Conservation (phyloP, 768 basidiomycete species). For the Lactifluus hygrophoroides region DNA sequence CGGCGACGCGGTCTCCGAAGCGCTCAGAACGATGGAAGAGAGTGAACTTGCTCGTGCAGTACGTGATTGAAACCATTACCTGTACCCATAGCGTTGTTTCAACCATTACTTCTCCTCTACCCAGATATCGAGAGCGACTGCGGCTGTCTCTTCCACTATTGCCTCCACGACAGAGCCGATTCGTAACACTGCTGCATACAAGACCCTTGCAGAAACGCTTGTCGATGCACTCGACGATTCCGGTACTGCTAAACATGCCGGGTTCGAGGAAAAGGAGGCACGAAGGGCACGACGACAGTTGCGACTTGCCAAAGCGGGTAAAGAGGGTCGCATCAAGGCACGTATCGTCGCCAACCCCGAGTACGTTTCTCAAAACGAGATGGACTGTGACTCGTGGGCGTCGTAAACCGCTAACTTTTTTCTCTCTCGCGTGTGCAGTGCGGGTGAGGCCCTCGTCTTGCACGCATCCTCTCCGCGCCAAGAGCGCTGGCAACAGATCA, state of each 20-base stretch:
- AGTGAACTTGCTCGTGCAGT: slow-evolving; percentile 86
- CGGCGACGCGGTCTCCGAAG: slow-evolving; percentile 88
- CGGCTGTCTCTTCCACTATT: slow-evolving; percentile 78
- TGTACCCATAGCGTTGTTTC: background rate
- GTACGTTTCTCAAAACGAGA: slow-evolving; percentile 38
- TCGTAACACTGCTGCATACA: slow-evolving; percentile 92
- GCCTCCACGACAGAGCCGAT: slow-evolving; percentile 93
- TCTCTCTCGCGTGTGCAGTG: slow-evolving; percentile 37
- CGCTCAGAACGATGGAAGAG: slow-evolving; percentile 90
- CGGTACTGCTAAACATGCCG: slow-evolving; percentile 87
- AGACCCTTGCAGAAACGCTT: slow-evolving; percentile 79
- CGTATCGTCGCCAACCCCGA: slow-evolving; percentile 68
- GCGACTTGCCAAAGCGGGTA: slow-evolving; percentile 80
- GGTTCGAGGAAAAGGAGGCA: slow-evolving; percentile 92
- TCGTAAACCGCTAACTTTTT: background rate
- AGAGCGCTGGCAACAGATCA: slow-evolving; percentile 73
- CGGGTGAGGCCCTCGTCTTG: slow-evolving; percentile 76
- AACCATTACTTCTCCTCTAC: background rate
- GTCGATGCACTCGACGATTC: slow-evolving; percentile 92
- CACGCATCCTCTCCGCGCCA: slow-evolving; percentile 75
- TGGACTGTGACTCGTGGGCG: background rate
- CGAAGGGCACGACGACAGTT: slow-evolving; percentile 71
- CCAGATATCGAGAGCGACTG: slow-evolving; percentile 79
- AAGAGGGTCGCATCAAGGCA: slow-evolving; percentile 47
- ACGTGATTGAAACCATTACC: slow-evolving; percentile 26